Percentiles rank a stretch among this genome's conserved stretches.
Conservation (phyloP, 2,329 filamentous ascomycete species). For the Apiospora malaysiana region DNA sequence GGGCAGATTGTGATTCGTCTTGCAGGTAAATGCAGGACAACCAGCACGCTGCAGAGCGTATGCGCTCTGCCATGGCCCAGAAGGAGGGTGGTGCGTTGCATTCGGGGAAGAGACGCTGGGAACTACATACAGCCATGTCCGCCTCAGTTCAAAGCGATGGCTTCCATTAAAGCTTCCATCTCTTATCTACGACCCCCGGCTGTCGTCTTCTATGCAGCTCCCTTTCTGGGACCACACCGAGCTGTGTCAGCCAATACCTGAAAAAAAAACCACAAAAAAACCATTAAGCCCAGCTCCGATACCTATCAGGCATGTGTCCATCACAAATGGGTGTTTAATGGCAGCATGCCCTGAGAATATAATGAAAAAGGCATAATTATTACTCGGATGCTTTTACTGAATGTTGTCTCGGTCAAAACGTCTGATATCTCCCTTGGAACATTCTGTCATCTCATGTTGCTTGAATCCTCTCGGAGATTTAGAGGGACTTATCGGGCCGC, state of each 20-base stretch:
- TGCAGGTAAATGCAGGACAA: conserved; percentile 17
- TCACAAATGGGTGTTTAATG: not conserved
- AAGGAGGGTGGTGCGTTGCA: conserved; percentile 1
- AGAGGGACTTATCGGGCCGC: conserved; percentile 13
- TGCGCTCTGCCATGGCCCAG: conserved; percentile 3
- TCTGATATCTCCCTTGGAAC: conserved; percentile 10
- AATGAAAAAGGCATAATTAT: not conserved
- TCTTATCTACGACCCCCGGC: conserved; percentile 37
- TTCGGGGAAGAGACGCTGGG: conserved; percentile 7
- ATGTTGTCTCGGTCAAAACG: not conserved
- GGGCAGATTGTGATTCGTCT: conserved; percentile 16
- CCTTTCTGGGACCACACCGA: conserved; percentile 37
- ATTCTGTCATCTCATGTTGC: conserved; percentile 6
- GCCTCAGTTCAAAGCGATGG: conserved; percentile 22
- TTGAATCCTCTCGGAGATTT: conserved; percentile 13
- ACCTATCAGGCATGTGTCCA: not conserved
- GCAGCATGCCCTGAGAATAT: not conserved
- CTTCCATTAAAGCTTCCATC: conserved; percentile 41
- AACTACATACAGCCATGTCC: conserved; percentile 21
- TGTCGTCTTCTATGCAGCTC: conserved; percentile 41
- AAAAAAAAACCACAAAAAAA: not conserved
- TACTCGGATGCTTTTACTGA: not conserved
- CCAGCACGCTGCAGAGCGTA: conserved; percentile 13
- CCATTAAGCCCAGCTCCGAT: not conserved
- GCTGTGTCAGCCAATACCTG: conserved; percentile 11